Conservation (phyloP, 345 rosid genomes). For the Rubroshorea leprosula region DNA sequence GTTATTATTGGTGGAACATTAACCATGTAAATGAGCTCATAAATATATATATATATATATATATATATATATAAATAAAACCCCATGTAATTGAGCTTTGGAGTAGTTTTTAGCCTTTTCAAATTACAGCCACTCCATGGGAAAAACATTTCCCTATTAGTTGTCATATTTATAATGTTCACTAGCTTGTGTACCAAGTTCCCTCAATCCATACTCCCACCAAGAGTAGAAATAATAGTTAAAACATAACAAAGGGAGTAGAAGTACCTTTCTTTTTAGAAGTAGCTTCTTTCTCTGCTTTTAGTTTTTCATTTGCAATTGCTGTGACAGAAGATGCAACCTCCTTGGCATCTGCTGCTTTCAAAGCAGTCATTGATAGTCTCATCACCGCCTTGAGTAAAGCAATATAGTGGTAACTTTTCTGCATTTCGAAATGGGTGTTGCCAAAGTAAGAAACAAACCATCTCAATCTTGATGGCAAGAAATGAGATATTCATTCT, state of each 20-base stretch:
- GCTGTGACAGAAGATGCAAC: constrained; percentile 77
- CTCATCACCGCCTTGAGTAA: constrained; percentile 83
- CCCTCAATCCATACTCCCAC: neutral
- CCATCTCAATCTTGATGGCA: neutral
- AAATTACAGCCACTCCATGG: no score
- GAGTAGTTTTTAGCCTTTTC: no score
- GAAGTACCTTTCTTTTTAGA: constrained; percentile 77
- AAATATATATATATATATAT: no score
- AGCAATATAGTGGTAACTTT: constrained; percentile 68
- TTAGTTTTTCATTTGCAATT: constrained; percentile 83
- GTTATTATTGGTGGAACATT: no score
- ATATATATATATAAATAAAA: no score
- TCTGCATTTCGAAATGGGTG: constrained; percentile 40
- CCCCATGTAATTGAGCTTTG: no score
- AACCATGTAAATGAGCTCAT: no score
- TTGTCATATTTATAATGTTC: no score
- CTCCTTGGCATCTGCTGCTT: constrained; percentile 88
- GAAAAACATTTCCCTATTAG: no score
- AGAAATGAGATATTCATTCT: constrained; percentile 6
- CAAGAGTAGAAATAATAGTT: neutral
- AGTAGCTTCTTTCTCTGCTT: constrained; percentile 85
- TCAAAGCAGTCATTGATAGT: constrained; percentile 59
- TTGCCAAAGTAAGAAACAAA: constrained; percentile 10
- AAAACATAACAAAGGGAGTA: neutral
- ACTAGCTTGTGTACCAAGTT: no score